Conservation (phyloP, 2,329 filamentous ascomycete species). For the Cryoendolithus antarcticus region DNA sequence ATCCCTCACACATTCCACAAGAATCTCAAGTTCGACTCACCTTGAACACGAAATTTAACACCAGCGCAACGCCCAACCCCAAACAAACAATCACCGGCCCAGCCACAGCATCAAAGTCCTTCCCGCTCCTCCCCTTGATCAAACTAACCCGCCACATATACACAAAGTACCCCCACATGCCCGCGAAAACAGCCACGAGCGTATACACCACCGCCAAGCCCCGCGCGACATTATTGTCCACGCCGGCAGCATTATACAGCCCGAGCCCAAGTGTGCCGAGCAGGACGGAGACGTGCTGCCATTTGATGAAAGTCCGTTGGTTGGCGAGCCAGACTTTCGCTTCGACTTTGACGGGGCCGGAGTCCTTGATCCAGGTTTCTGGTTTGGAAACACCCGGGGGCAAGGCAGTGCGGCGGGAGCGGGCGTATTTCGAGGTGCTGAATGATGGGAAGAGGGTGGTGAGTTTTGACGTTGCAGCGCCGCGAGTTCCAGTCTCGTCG, state of each 20-base stretch:
- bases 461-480: constrained; percentile 40
- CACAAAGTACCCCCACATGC: constrained; percentile 77
- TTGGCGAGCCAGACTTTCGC: constrained; percentile 98
- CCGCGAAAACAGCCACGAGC: constrained; percentile 67
- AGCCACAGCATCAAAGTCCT: constrained; percentile 80
- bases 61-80: constrained; percentile 63
- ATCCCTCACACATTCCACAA: constrained; percentile 3
- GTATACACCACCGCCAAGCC: constrained; percentile 75
- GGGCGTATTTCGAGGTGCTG: constrained; percentile 65
- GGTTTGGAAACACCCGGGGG: constrained; percentile 85
- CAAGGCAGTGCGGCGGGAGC: constrained; percentile 42
- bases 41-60: constrained; percentile 83
- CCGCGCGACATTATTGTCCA: constrained; percentile 60
- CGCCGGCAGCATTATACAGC: constrained; percentile 76
- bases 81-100: constrained; percentile 75
- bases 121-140: constrained; percentile 76
- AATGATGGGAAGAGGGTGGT: constrained; percentile 70
- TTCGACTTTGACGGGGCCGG: constrained; percentile 82
- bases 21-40: constrained; percentile 18
- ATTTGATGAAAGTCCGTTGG: constrained; percentile 95
- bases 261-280: constrained; percentile 73
- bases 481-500: constrained; percentile 33
- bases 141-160: constrained; percentile 62
- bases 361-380: constrained; percentile 83
- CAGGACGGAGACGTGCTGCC: constrained; percentile 88